These are phyloP conservation scores for Chenopodium suecicum DNA, from an alignment of 148 eudicot species.

Conservation along the genomic window DNA sequence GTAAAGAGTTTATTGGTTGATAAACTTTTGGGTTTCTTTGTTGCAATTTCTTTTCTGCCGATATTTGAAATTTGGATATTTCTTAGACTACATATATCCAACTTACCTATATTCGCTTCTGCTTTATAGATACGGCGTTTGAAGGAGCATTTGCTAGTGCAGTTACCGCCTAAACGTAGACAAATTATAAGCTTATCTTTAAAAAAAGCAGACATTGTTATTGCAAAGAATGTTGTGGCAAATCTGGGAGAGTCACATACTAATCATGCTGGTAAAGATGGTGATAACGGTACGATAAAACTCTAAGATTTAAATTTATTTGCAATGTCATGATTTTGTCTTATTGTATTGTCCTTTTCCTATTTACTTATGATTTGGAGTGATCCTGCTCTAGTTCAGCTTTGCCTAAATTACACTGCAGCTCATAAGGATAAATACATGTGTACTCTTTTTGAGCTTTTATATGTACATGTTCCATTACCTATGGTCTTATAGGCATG, in stretches of 20 bases:
- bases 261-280: conserved; percentile 37
- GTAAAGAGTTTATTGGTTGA: not conserved
- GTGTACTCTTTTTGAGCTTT: not conserved
- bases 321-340: not conserved
- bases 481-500: not conserved
- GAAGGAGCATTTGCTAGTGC: conserved; percentile 82
- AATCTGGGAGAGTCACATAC: conserved; percentile 33
- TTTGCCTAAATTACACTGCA: not conserved
- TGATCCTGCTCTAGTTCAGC: conserved; percentile 3
- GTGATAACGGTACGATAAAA: conserved; percentile 40
- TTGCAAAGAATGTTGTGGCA: conserved; percentile 47
- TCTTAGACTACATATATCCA: not conserved
- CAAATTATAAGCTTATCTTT: conserved; percentile 72
- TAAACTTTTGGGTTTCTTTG: not conserved
- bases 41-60: not conserved
- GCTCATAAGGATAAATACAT: not conserved
- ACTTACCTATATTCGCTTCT: conserved; percentile 16
- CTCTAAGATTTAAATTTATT: conserved; percentile 3
- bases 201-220: conserved; percentile 62
- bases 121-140: conserved; percentile 78
- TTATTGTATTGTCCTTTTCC: not conserved
- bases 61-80: not conserved
- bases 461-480: not conserved
- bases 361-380: not conserved
- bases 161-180: conserved; percentile 91